Percentiles rank a stretch among this genome's conserved stretches.
These are phyloP conservation scores for Scenedesmus sp. DNA, from an alignment of 163 green algal genomes.

Conservation along the genomic window DNA sequence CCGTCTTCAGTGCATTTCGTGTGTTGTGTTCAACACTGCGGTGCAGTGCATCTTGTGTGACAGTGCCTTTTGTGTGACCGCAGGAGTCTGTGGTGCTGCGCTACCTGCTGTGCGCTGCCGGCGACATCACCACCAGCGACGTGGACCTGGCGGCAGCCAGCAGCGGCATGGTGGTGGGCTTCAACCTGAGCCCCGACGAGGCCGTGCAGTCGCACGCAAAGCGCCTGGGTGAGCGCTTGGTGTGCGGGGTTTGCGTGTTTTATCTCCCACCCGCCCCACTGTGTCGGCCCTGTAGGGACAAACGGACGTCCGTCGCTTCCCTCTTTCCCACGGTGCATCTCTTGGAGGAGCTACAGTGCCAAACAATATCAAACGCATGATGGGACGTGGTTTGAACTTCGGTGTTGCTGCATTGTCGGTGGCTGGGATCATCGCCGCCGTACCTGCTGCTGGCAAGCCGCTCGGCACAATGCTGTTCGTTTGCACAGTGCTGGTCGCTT, in stretches of 20 bases:
- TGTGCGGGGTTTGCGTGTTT: not conserved
- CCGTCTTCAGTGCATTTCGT: not conserved
- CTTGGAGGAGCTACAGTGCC: too few species aligned
- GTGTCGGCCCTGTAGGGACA: too few species aligned
- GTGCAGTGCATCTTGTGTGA: not conserved
- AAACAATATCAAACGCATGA: too few species aligned
- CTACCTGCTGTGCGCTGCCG: constrained; percentile 84
- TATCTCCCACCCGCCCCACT: too few species aligned
- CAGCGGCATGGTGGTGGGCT: constrained; percentile 90
- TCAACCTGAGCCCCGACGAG: constrained; percentile 87
- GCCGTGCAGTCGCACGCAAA: constrained; percentile 84
- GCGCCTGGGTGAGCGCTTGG: constrained; percentile 62
- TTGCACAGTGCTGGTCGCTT: too few species aligned
- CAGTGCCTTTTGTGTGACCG: constrained; percentile 56
- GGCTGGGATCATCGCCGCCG: too few species aligned
- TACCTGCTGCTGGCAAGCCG: too few species aligned
- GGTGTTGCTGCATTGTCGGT: too few species aligned
- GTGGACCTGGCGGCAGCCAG: constrained; percentile 93
- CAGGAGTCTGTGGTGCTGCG: constrained; percentile 82
- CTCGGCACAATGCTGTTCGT: too few species aligned
- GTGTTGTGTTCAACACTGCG: not conserved
- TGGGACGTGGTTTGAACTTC: too few species aligned
- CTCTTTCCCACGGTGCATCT: too few species aligned
- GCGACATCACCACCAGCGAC: constrained; percentile 91
- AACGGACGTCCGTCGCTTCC: too few species aligned